Base-by-base conservation (phyloP, 441 rosid species). In the Euphorbia schlechtendalii region DNA sequence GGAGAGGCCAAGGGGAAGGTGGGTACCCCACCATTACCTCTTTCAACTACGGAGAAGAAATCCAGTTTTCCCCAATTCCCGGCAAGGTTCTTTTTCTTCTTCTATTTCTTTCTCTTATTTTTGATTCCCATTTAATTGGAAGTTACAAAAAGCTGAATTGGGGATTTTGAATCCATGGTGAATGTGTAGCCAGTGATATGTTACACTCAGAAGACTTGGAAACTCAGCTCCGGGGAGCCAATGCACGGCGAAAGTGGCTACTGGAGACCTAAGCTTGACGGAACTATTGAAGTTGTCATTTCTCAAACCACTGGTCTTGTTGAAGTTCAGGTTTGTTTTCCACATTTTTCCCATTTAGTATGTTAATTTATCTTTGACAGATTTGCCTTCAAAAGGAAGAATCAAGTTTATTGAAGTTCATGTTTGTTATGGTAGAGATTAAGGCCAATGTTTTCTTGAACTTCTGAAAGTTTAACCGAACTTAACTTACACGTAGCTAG, bases 201-300 rank as follows among this genome's bases (percentile, higher is more conserved):
- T 24, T 89, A 89, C 63, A 65, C 77, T 28, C 90, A 89, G 61
- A 87, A 76, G 81, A 85, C 96, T 25, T 85, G 91, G 91, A 87
- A 81, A 36, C 65, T 85, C 49, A 69, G 46, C 66, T 78, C 88
- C 34, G 88, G 87, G 36, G 83, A 75, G 63, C 87, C 96, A n/a
- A 82, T 89, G 93, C 96, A 89, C 64, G 82, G 87, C 4, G 96
- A 87, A 76, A 78, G 81, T 63, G 93, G 96, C 28, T 89, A 75
- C 78, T 86, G 86, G 81, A 80, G 89, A 41, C 89, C 92, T 41
- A 82, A 81, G 56, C 83, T 78, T n/a, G 88, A 86, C 58, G 90
- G 88, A 58, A 61, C 89, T 11, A 74, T 86, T 53, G 86, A 89
- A 71, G 81, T 86, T 51, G 87, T 82, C 59, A 81, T 89, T 41